These are phyloP conservation scores for Rhodotorula taiwanensis DNA, from an alignment of 768 basidiomycete species.

Conservation along the genomic window DNA sequence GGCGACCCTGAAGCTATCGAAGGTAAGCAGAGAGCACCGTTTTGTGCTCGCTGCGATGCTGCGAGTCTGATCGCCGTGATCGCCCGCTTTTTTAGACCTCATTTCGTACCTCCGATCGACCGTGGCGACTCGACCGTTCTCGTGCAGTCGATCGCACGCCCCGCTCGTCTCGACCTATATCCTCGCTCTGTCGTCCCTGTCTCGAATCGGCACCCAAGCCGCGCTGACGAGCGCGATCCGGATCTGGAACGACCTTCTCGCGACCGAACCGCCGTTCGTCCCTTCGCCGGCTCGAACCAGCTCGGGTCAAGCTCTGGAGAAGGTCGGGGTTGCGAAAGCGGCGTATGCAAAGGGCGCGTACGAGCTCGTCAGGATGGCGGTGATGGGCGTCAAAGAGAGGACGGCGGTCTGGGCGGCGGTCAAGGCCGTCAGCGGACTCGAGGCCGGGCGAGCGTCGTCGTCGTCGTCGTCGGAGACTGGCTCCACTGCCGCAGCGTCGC, in stretches of 20 bases:
- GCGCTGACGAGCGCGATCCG: background rate
- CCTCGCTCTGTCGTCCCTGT: background rate
- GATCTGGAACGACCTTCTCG: background rate
- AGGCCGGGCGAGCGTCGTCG: no score
- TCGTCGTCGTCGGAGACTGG: no score
- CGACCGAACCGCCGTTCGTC: background rate
- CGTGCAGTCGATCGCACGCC: background rate
- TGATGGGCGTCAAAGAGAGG: no score
- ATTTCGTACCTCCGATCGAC: background rate
- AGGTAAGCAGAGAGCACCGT: constrained; percentile 1
- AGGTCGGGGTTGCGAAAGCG: no score
- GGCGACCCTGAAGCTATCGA: constrained; percentile 15
- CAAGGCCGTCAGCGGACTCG: no score
- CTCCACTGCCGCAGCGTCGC: no score
- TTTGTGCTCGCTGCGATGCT: background rate
- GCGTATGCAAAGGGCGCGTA: no score
- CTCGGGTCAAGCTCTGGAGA: no score
- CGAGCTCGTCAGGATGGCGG: no score
- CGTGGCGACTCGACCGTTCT: background rate
- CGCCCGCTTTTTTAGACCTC: background rate
- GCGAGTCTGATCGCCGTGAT: no score
- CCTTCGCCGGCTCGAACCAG: no score
- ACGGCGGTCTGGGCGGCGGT: no score
- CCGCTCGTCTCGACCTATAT: background rate
- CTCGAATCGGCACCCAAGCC: background rate